phyloP scores from a whole-genome alignment of 768 basidiomycete species.

The Suillus subalutaceus region DNA sequence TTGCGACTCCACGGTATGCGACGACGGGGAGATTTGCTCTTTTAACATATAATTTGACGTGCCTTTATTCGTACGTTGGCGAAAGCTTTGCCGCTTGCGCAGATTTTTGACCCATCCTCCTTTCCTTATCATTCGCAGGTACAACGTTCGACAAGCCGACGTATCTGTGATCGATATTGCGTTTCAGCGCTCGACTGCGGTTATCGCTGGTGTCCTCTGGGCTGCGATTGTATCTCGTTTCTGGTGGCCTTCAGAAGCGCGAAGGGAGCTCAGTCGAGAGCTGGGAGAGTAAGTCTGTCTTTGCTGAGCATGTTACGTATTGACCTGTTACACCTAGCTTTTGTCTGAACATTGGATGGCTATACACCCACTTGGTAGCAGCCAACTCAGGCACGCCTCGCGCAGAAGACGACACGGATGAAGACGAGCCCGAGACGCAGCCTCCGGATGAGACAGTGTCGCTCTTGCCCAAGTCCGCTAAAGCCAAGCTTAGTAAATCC shows the following conservation, averaged over 20 bases:
- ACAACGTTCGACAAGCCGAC: conserved; percentile 72
- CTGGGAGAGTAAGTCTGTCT: conserved; percentile 75
- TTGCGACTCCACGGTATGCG: conserved; percentile 75
- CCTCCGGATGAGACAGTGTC: conserved; percentile 33
- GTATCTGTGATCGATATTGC: conserved; percentile 73
- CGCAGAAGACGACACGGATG: conserved; percentile 30
- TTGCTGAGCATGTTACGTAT: background rate
- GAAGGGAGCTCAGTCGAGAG: conserved; percentile 81
- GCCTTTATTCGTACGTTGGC: conserved; percentile 57
- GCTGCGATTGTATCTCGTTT: conserved; percentile 84
- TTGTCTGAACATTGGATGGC: conserved; percentile 90
- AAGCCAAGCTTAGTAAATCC: conserved; percentile 57
- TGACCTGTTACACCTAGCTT: conserved; percentile 53
- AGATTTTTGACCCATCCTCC: background rate
- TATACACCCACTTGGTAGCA: conserved; percentile 90
- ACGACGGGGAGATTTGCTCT: conserved; percentile 80
- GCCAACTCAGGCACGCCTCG: conserved; percentile 78
- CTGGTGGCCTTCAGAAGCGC: conserved; percentile 96
- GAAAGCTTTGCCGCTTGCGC: background rate
- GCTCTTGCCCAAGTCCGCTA: conserved; percentile 37
- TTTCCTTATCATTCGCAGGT: conserved; percentile 45
- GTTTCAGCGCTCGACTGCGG: conserved; percentile 74
- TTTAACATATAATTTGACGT: conserved; percentile 89
- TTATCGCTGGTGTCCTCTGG: conserved; percentile 87
- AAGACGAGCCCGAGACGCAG: conserved; percentile 11